Base-by-base conservation (phyloP, 495 filamentous ascomycete species). In the Astrothelium subdiscretum region DNA sequence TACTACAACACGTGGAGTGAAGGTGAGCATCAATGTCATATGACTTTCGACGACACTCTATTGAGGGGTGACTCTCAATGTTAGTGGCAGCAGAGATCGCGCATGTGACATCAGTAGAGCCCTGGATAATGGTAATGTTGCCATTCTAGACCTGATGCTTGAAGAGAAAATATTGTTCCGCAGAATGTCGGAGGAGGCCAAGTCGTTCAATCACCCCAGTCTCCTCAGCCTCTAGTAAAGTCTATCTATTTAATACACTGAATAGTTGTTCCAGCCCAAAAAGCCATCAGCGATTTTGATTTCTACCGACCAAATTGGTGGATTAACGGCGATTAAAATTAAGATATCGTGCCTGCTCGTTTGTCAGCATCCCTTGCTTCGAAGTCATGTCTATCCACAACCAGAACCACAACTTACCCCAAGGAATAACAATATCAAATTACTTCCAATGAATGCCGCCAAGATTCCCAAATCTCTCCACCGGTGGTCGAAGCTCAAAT, bases 391-490 rank as follows among this genome's bases (percentile, higher is more conserved):
- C 1, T 15, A 27, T 20, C 54, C 76, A 67, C 75, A 71, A 58
- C 64, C 3, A 48, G 20, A 38, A 58, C 13, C n/a, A 67, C n/a
- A 44, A 66, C 82, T 79, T 77, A 83, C 81, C 43, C 84, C 88
- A 26, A 86, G 11, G 67, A 91, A 89, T 48, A 95, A 68, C 60
- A 95, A 83, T 22, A 90, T 80, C 69, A 91, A 68, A 69, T 91
- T 92, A 62, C 82, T 87, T n/a, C 76, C 87, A 57, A 90, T 76
- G 68, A 87, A 95, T 12, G 83, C 84, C 22, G 80, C 58, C 61
- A 88, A 85, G 60, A 94, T 92, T 2, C 89, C 90, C 65, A 91
- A 63, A 67, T 95, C 90, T 42, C 90, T 77, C 89, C 90, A 94
- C 13, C 90, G 72, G 60, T 87, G 71, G 32, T 80, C 76, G 62